A percentile compares a stretch with the other conserved stretches of the same genome.
These are phyloP conservation scores for Whalleya microplaca DNA, from an alignment of 2,329 filamentous ascomycete species.

Conservation along the genomic window DNA sequence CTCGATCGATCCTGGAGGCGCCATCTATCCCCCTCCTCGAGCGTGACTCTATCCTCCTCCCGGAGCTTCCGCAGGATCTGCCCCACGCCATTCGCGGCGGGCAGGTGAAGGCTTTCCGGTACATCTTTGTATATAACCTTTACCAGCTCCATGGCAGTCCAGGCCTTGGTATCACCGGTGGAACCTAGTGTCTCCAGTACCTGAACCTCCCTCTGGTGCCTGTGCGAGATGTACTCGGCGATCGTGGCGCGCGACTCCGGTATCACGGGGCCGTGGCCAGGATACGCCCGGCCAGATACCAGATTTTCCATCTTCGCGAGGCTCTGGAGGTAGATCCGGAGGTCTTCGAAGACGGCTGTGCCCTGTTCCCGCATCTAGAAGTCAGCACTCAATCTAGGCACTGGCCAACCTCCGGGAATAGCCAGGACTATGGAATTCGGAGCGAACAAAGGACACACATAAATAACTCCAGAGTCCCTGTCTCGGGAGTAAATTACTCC, in stretches of 20 bases:
- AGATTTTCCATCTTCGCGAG: slow-evolving; percentile 69
- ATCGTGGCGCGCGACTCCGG: slow-evolving; percentile 74
- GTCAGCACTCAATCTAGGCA: too few species aligned
- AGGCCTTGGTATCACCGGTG: slow-evolving; percentile 45
- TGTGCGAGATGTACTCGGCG: slow-evolving; percentile 80
- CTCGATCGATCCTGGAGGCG: slow-evolving; percentile 46
- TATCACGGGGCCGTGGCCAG: slow-evolving; percentile 83
- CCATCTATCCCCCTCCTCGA: slow-evolving; percentile 47
- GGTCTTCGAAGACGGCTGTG: slow-evolving; percentile 25
- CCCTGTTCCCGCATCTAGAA: not conserved
- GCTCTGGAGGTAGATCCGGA: slow-evolving; percentile 19
- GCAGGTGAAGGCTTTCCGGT: slow-evolving; percentile 71
- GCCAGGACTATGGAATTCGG: too few species aligned
- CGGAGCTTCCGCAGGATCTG: slow-evolving; percentile 82
- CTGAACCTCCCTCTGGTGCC: slow-evolving; percentile 78
- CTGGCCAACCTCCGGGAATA: too few species aligned
- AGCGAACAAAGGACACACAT: not conserved
- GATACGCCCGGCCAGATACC: slow-evolving; percentile 75
- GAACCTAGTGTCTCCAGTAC: slow-evolving; percentile 67
- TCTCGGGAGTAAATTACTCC: not conserved
- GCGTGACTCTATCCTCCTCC: slow-evolving; percentile 68
- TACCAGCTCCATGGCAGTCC: slow-evolving; percentile 82
- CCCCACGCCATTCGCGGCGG: slow-evolving; percentile 75
- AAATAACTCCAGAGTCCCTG: not conserved
- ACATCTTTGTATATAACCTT: slow-evolving; percentile 83